Conservation (phyloP, 106 monocot species). For the Dioscorea alata region DNA sequence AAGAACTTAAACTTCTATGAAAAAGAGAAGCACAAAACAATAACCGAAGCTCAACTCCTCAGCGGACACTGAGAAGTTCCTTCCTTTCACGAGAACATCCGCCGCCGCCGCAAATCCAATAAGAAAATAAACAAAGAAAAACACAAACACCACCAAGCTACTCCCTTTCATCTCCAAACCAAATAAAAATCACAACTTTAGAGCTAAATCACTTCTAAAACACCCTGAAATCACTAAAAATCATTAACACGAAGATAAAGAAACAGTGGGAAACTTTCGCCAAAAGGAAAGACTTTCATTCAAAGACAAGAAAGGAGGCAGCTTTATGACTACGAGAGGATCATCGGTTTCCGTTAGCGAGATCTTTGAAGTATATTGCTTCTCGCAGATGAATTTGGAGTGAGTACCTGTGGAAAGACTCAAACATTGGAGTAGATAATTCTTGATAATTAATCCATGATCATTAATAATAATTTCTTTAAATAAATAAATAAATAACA, state of each 20-base stretch:
- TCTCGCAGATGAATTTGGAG: too few species aligned
- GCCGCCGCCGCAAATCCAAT: conserved; percentile 25
- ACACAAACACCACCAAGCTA: conserved; percentile 8
- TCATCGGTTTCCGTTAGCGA: conserved; percentile 25
- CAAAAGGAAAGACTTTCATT: background rate
- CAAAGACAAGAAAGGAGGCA: background rate
- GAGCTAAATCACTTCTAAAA: background rate
- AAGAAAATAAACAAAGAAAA: conserved; percentile 14
- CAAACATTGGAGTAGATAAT: too few species aligned
- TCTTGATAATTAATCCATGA: too few species aligned
- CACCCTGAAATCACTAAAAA: background rate
- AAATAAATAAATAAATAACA: too few species aligned
- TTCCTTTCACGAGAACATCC: conserved; percentile 71
- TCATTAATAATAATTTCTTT: too few species aligned
- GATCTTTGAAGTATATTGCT: background rate
- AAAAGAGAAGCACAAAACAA: background rate
- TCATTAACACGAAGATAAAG: background rate
- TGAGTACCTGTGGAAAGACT: too few species aligned
- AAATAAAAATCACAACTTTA: background rate
- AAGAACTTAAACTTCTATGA: background rate
- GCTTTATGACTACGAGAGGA: background rate
- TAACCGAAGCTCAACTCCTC: conserved; percentile 79
- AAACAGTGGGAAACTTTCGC: too few species aligned
- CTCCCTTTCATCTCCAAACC: background rate
- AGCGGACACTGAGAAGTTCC: conserved; percentile 56